Conservation (phyloP, 352 stramenopile genomes). For the Pythium dissotocum region DNA sequence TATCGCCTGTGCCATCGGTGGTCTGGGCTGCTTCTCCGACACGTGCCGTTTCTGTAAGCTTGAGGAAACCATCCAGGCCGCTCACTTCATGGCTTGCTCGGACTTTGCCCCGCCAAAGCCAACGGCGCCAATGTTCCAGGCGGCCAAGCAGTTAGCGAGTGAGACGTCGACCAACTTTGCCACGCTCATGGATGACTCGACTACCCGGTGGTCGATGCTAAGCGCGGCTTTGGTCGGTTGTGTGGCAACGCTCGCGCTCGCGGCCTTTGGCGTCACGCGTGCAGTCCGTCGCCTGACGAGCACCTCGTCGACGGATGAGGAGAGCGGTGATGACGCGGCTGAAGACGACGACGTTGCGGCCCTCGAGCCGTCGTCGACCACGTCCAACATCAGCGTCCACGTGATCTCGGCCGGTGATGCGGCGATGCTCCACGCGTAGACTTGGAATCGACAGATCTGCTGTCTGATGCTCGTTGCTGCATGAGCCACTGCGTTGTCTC, state of each 20-base stretch:
- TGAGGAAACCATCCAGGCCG: conserved; percentile 10
- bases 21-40: conserved; percentile 27
- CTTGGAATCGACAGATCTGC: background rate
- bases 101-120: conserved; percentile 7
- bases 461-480: background rate
- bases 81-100: conserved; percentile 21
- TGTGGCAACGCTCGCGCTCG: conserved; percentile 18
- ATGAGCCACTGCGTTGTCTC: background rate
- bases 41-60: conserved; percentile 33
- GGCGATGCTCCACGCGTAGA: conserved; percentile 3
- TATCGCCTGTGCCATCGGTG: conserved; percentile 1
- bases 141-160: conserved; percentile 3
- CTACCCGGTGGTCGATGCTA: conserved; percentile 11
- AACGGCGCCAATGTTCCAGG: conserved; percentile 1
- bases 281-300: background rate
- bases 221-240: conserved; percentile 19
- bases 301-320: background rate
- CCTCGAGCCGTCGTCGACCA: background rate
- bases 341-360: background rate
- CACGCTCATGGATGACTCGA: conserved; percentile 12
- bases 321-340: conserved; percentile 3
- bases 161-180: conserved; percentile 14
- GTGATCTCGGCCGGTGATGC: background rate
- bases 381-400: conserved; percentile 1
- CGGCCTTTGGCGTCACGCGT: conserved; percentile 19